Evolutionary conservation across 129 eudicot species (phyloP), one percentile per base, ranked within the genome.

Genomic region (Pseudognaphalium luteoalbum): DNA sequence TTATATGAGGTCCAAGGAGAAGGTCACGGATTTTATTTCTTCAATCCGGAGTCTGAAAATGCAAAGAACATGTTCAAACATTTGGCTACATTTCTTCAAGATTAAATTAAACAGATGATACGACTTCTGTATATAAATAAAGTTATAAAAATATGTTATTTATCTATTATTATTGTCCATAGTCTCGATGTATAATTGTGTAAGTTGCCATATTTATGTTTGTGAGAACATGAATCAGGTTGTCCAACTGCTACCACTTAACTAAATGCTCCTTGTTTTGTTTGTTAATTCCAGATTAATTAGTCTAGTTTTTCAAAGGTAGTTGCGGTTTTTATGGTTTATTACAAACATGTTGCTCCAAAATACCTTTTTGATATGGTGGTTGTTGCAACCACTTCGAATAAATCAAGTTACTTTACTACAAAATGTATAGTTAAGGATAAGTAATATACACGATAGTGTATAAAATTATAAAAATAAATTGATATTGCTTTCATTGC

Each of bases 1-100:
- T 14, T 83, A 68, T 83, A 66, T 81, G 85, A 88, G 56, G 81
- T 71, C 39, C 74, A 86, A 84, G 89, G 83, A 20, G 95, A 84
- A 41, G 87, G 82, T 14, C 91, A 89, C 78, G 72, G 77, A 20
- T 89, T 89, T 66, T 89, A 89, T 19, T 15, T 86, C 9, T 70
- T 68, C 59, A 65, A 84, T 64, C 77, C 70, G 68, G 71, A 82
- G 4, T 37, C 60, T 65, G 79, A 78, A 21, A 89, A 82, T 42
- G 89, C 89, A 0, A 72, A 57, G 71, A 75, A 80, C 8, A 66
- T 86, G 83, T 78, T 82, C 69, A 59, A 75, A 16, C 71, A 83
- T 37, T 60, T 89, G 76, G 84, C 81, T 73, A 60, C 47, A 63
- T 86, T 86, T 82, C 71, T 84, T 56, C 84, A 30, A 72, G 68